Conservation (phyloP, 1,139 yeast genomes). For the Torulaspora pretoriensis region DNA sequence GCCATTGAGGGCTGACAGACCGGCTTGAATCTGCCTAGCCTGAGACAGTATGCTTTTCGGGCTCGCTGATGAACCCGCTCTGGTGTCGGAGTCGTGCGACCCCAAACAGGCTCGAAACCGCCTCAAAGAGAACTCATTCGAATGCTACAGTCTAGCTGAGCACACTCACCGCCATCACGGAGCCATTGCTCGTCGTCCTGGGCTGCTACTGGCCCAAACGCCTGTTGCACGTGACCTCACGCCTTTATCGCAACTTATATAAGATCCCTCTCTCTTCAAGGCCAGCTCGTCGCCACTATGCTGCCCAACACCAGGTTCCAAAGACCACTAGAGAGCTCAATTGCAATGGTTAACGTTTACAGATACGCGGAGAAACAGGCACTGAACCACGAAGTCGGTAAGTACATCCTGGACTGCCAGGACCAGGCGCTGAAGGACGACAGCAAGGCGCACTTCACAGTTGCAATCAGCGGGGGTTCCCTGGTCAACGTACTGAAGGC, state of each 20-base stretch:
- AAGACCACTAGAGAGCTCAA: not conserved
- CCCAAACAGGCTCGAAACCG: too few species aligned
- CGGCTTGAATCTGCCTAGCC: too few species aligned
- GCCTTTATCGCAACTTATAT: not conserved
- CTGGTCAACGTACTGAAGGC: conserved; percentile 69
- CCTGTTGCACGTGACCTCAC: not conserved
- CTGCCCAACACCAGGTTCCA: not conserved
- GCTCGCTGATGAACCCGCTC: too few species aligned
- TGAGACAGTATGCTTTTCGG: too few species aligned
- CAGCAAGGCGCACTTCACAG: conserved; percentile 46
- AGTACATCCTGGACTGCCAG: conserved; percentile 52
- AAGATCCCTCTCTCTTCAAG: too few species aligned
- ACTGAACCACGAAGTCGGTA: conserved; percentile 56
- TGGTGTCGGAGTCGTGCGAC: too few species aligned
- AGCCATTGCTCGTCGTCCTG: too few species aligned
- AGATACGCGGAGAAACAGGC: conserved; percentile 51
- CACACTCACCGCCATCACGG: too few species aligned
- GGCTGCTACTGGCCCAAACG: not conserved
- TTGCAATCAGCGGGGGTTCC: conserved; percentile 91
- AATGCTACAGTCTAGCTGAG: too few species aligned
- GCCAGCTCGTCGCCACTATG: not conserved
- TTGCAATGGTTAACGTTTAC: conserved; percentile 43
- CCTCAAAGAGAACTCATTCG: too few species aligned
- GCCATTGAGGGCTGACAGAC: too few species aligned
- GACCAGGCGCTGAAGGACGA: conserved; percentile 43